Conservation (phyloP, 2,329 filamentous ascomycete species). For the Pseudogymnoascus sp. region DNA sequence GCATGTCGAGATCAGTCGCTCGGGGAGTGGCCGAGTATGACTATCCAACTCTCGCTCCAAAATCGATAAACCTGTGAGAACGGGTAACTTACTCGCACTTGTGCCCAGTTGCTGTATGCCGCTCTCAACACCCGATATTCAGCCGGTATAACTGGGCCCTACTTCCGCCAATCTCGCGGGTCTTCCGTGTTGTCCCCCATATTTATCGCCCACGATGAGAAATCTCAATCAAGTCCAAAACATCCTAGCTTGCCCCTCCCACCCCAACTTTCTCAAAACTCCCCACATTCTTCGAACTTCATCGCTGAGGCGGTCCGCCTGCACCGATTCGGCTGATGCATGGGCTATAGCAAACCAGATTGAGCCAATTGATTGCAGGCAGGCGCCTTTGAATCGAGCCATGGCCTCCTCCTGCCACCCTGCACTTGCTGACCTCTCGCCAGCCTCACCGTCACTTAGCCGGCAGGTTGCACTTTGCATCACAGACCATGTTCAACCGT, state of each 20-base stretch:
- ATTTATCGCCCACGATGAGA: not conserved
- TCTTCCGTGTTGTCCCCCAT: not conserved
- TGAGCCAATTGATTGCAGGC: constrained; percentile 11
- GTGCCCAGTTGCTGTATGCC: not conserved
- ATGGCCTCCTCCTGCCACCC: constrained; percentile 1
- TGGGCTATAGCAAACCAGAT: not conserved
- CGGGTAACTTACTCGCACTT: not conserved
- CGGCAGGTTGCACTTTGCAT: constrained; percentile 7
- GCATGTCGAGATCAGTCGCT: not conserved
- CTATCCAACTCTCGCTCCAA: not conserved
- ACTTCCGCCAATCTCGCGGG: not conserved
- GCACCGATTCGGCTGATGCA: constrained; percentile 11
- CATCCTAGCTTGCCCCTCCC: constrained; percentile 4
- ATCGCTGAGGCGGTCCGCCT: constrained; percentile 10
- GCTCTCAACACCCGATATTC: constrained; percentile 5
- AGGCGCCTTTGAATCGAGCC: constrained; percentile 1
- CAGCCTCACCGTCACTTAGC: constrained; percentile 12
- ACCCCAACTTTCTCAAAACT: not conserved
- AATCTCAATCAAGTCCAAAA: constrained; percentile 11
- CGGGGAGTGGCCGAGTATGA: not conserved
- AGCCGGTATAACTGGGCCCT: constrained; percentile 1
- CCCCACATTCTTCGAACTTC: constrained; percentile 5
- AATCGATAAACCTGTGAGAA: not conserved
- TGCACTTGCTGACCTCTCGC: constrained; percentile 3
- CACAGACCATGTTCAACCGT: constrained; percentile 11